Conservation (phyloP, 345 rosid species). For the Brassica carinata region DNA sequence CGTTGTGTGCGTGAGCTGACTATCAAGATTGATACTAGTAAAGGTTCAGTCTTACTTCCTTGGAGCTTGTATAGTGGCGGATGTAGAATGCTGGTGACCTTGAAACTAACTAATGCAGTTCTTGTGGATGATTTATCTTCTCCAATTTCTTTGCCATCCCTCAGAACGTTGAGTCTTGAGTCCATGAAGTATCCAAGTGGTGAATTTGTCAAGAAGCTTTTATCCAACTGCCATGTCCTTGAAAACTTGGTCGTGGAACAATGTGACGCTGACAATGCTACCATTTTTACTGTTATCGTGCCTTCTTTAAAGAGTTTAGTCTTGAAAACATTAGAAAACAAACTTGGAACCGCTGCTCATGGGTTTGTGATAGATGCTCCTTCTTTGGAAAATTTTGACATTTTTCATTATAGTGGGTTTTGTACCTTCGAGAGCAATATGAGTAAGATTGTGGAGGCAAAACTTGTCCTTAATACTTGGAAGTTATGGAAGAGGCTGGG, state of each 20-base stretch:
- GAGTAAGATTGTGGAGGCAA: conserved; percentile 10
- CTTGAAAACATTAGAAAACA: not conserved
- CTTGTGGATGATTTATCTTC: not conserved
- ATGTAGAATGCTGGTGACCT: conserved; percentile 8
- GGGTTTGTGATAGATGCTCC: conserved; percentile 28
- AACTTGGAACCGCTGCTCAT: not conserved
- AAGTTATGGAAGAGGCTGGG: not conserved
- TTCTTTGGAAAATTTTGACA: conserved; percentile 4
- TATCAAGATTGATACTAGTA: not conserved
- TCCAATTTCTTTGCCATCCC: conserved; percentile 6
- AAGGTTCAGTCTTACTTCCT: not conserved
- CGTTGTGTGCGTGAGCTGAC: not conserved
- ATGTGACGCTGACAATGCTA: conserved; percentile 11
- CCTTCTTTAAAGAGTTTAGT: conserved; percentile 11
- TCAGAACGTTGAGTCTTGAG: conserved; percentile 1
- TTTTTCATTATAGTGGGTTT: not conserved
- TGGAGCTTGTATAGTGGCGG: not conserved
- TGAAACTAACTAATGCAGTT: not conserved
- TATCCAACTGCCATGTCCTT: conserved; percentile 22
- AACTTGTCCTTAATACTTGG: not conserved
- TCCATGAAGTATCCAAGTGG: conserved; percentile 7
- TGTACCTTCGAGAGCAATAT: not conserved
- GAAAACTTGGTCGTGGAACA: not conserved
- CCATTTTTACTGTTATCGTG: not conserved
- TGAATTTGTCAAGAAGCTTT: not conserved